Base-by-base conservation (phyloP, 2,329 filamentous ascomycete species). In the Paracorniculantispora psalliotae region DNA sequence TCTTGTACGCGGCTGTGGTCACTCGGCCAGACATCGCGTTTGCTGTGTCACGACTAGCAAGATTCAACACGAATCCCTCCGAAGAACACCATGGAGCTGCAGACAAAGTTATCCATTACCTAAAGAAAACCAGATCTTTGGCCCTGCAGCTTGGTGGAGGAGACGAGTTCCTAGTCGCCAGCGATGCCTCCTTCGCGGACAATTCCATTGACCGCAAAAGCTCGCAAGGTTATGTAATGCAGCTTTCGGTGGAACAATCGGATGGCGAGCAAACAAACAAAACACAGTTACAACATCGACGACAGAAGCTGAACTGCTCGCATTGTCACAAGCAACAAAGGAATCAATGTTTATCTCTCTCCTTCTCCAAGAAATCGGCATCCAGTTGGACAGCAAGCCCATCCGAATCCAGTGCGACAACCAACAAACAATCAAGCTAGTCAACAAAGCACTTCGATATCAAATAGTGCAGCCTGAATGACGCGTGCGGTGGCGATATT, bases 181-280 rank as follows among this genome's bases (percentile, higher is more conserved):
- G 37, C 21, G 55, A 61, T 54, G 57, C 60, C 13, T 51, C 57
- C 6, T 56, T 61, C 41, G 41, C 17, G n/a, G 57, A 59, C 44
- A 37, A 61, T 21, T 4, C 28, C 15, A 8, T 37, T 12, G 54
- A 50, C 30, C 37, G 46, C 7, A 57, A 41, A 49, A 61, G 59
- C 37, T 57, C 59, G 21, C 46, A 61, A 52, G 59, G 21, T 25
- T 61, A 61, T 41, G 39, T 53, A 4, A 52, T 61, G 19, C 48
- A n/a, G 21, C 46, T 25, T 61, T 51, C 41, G 47, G 59, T 12
- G 59, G 59, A 21, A 28, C 53, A 10, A 57, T 57, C 26, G 26
- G 17, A 13, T 60, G 35, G 52, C 23, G 30, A 39, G 44, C 26
- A 49, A 26, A 52, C 23, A 60, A 60, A 33, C 35, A 60, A 51